Conservation (phyloP, 2,329 filamentous ascomycete genomes). For the Ophiostoma ips region DNA sequence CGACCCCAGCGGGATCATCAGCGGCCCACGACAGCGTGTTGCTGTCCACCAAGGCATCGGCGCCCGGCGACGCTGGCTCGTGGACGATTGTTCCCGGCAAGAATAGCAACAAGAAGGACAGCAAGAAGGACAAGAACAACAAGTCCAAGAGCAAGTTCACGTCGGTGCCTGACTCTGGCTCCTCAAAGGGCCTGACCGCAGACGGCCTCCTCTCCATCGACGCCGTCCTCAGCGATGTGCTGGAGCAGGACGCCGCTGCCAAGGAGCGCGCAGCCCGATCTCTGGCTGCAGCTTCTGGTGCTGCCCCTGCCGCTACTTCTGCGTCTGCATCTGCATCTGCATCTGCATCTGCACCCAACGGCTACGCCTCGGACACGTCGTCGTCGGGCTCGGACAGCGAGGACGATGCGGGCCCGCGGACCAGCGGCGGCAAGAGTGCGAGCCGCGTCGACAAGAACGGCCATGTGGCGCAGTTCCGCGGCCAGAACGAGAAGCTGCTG, state of each 20-base stretch:
- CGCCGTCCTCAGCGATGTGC: not conserved
- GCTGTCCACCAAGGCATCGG: not conserved
- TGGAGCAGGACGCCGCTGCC: constrained; percentile 3
- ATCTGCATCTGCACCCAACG: constrained; percentile 5
- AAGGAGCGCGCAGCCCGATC: not conserved
- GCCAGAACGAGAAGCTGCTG: constrained; percentile 54
- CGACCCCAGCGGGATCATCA: too few relatives aligned
- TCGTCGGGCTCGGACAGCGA: constrained; percentile 11
- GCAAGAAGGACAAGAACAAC: not conserved
- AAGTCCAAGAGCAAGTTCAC: not conserved
- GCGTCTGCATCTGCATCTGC: too few relatives aligned
- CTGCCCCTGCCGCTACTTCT: not conserved
- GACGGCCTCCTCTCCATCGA: constrained; percentile 4
- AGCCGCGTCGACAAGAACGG: constrained; percentile 28
- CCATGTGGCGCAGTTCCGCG: constrained; percentile 34
- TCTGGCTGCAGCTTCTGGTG: not conserved
- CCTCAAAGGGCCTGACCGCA: not conserved
- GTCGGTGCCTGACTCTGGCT: not conserved
- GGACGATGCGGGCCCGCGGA: not conserved
- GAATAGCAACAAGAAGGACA: not conserved
- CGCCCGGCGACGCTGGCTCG: constrained; percentile 4
- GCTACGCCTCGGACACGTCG: constrained; percentile 23
- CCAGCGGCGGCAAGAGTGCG: constrained; percentile 14
- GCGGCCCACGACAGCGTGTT: not conserved
- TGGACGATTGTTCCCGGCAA: constrained; percentile 7